Evolutionary conservation across 495 filamentous ascomycete species (phyloP).

Genomic region (Daldinia decipiens): DNA sequence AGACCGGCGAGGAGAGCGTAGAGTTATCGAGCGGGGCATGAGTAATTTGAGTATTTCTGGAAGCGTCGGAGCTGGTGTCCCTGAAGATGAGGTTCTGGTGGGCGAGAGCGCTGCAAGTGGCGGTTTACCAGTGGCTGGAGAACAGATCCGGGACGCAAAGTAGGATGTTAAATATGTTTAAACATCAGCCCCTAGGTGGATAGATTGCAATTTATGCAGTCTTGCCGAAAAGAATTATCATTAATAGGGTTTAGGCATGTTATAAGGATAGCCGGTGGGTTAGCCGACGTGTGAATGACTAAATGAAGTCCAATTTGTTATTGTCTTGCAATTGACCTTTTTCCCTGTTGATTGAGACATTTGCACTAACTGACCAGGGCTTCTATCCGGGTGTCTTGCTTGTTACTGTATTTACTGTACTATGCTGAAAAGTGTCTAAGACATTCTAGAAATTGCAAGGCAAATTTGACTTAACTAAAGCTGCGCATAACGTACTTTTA

Average conservation of each 20-base stretch:
- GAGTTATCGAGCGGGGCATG: constrained; percentile 43
- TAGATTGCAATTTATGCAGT: neutral
- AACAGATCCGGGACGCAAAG: constrained; percentile 28
- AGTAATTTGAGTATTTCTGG: constrained; percentile 51
- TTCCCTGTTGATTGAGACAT: neutral
- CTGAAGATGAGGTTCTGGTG: constrained; percentile 62
- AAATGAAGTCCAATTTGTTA: constrained; percentile 8
- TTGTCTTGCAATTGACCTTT: neutral
- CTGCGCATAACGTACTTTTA: neutral
- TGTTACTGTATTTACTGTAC: neutral
- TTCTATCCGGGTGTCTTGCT: neutral
- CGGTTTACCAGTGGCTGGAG: constrained; percentile 42
- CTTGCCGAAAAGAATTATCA: neutral
- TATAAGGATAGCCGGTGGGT: neutral
- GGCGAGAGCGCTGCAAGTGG: constrained; percentile 67
- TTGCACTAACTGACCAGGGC: too few relatives aligned
- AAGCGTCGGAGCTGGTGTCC: constrained; percentile 55
- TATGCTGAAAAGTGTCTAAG: neutral
- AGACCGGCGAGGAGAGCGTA: constrained; percentile 46
- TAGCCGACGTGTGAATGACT: constrained; percentile 16
- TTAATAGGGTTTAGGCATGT: neutral
- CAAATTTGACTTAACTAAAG: neutral
- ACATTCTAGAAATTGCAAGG: constrained; percentile 8
- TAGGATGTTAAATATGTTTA: constrained; percentile 12
- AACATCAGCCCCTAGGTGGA: neutral